These are phyloP conservation scores for Solanum bukasovii DNA, from an alignment of 257 asterid genomes.

Conservation along the genomic window DNA sequence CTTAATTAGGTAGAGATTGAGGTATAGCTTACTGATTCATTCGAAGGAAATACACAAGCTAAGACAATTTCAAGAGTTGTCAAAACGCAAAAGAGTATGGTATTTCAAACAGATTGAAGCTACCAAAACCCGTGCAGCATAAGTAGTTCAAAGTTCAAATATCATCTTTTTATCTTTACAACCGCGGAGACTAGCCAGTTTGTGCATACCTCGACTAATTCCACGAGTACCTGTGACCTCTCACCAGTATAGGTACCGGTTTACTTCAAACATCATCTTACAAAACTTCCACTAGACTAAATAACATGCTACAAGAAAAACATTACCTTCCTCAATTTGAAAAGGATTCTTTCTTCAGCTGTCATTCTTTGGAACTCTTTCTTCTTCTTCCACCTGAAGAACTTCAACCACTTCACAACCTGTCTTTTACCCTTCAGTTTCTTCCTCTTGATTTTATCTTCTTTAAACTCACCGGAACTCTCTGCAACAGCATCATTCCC, in stretches of 20 bases:
- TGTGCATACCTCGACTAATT: neutral
- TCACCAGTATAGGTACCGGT: neutral
- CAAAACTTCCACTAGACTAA: neutral
- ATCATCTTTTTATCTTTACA: neutral
- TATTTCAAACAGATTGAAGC: neutral
- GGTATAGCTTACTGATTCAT: neutral
- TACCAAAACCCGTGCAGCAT: neutral
- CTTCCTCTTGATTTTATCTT: conserved; percentile 44
- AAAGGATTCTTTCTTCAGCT: conserved; percentile 62
- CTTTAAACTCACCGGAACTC: conserved; percentile 28
- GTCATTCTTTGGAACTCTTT: conserved; percentile 64
- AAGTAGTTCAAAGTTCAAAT: neutral
- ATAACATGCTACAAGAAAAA: neutral
- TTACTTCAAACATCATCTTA: neutral
- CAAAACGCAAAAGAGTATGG: neutral
- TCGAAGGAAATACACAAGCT: neutral
- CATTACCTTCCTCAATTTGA: conserved; percentile 56
- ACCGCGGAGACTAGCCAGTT: neutral
- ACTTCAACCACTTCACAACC: conserved; percentile 84
- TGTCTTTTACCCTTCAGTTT: conserved; percentile 87
- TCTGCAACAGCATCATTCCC: conserved; percentile 11
- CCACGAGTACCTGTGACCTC: neutral
- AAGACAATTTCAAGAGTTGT: neutral
- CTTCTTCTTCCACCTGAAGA: conserved; percentile 82
- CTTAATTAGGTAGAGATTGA: neutral